Percentiles rank a stretch among this genome's conserved stretches.
phyloP scores from a whole-genome alignment of 1,139 yeast species.

The Saccharomyces uvarum region DNA sequence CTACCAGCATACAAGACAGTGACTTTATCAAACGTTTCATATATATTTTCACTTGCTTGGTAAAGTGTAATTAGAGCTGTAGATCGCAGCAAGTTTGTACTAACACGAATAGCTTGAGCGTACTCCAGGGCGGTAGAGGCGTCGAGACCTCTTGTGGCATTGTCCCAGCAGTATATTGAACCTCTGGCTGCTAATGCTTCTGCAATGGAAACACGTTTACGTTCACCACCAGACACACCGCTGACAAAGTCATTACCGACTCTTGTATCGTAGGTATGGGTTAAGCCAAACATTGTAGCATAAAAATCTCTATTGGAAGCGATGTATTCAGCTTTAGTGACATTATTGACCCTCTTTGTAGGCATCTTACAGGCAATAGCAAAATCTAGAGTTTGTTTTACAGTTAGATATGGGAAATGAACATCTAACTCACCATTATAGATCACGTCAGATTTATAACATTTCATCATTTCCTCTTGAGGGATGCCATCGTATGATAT shows the following conservation, averaged over 20 bases:
- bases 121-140: constrained; percentile 50
- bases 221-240: constrained; percentile 82
- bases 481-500: constrained; percentile 44
- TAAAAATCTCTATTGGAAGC: constrained; percentile 42
- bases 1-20: constrained; percentile 39
- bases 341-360: constrained; percentile 34
- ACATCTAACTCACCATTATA: constrained; percentile 48
- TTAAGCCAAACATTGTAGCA: constrained; percentile 49
- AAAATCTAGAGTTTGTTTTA: constrained; percentile 43
- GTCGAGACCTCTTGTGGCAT: constrained; percentile 56
- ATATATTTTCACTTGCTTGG: constrained; percentile 43
- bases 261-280: constrained; percentile 59
- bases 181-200: constrained; percentile 47
- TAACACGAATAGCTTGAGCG: constrained; percentile 38
- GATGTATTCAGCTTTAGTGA: constrained; percentile 40
- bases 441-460: constrained; percentile 43
- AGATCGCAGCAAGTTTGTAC: constrained; percentile 34
- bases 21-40: constrained; percentile 41
- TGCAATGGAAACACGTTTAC: constrained; percentile 75
- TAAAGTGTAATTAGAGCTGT: constrained; percentile 41
- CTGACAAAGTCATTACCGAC: constrained; percentile 67
- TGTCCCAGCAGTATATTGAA: constrained; percentile 53
- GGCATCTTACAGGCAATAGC: constrained; percentile 38
- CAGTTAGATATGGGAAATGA: constrained; percentile 48
- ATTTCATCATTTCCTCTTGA: constrained; percentile 41